Evolutionary conservation across 1,139 yeast species (phyloP), one percentile per base, ranked within the genome.

Genomic region (Cylindricascospora bacillispora): DNA sequence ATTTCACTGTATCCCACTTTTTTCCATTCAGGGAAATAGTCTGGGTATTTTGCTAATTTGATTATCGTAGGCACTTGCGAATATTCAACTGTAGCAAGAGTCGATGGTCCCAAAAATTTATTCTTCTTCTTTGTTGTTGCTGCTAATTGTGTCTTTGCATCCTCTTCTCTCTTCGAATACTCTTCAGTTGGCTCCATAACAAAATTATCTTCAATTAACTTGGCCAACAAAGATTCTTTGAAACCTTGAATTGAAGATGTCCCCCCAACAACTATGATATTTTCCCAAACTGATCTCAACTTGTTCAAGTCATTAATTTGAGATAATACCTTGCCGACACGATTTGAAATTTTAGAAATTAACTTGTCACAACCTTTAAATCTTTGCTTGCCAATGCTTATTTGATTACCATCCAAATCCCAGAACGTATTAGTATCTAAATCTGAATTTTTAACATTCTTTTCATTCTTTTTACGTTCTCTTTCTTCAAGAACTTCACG

Each of bases 1-100:
- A 76, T 72, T 42, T 82, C 89, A 38, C 79, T 76, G 71, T 79
- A 78, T 2, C 82, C 83, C 26, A 72, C 70, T 44, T 75, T 75
- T 56, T 86, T 86, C 97, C 97, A 89, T 44, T 83, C 95, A 1
- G 93, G 83, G 57, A 89, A 89, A 54, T 89, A 86, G 30, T 86
- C 97, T 0, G 95, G 93, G 50, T 73, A 67, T 45, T 77, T 78
- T 19, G 77, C 73, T 31, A 73, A 52, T 42, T 69, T 73, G 33
- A 86, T 69, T 9, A 74, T 63, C 13, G 75, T 72, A 12, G 97
- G 97, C 1, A 78, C 86, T 56, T 86, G 95, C 15, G 36, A 35
- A 29, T 52, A 52, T 30, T 52, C 57, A 5, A 51, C 27, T n/a
- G 35, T 36, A 18, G 42, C 41, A 15, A 58, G 60, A 7, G 55